These are phyloP conservation scores for Yamadazyma blattariae DNA, from an alignment of 1,139 yeast genomes.

Conservation along the genomic window DNA sequence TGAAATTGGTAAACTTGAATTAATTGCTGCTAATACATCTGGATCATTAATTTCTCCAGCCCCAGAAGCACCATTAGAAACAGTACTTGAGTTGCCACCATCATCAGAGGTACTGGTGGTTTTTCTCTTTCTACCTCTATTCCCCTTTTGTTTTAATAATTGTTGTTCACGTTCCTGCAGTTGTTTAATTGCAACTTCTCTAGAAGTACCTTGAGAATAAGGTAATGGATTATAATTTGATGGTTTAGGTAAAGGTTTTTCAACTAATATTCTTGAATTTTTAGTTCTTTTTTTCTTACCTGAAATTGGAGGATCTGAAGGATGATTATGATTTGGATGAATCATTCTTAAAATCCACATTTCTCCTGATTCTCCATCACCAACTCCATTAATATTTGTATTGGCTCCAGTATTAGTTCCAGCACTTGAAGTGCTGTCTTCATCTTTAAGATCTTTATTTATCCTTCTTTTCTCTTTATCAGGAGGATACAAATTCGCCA, in stretches of 20 bases:
- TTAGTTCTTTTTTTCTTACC: conserved; percentile 38
- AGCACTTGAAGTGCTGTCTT: conserved; percentile 16
- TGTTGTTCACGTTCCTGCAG: conserved; percentile 8
- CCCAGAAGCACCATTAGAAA: no score
- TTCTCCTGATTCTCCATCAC: conserved; percentile 24
- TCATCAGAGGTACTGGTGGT: conserved; percentile 5
- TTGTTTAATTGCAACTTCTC: conserved; percentile 8
- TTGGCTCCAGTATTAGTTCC: conserved; percentile 3
- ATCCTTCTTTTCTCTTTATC: conserved; percentile 30
- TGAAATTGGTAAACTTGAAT: conserved; percentile 10
- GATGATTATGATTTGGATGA: conserved; percentile 46
- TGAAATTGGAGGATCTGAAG: conserved; percentile 41
- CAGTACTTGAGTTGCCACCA: no score
- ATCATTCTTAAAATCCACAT: conserved; percentile 52
- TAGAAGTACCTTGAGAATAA: conserved; percentile 8
- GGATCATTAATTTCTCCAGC: no score
- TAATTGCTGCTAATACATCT: conserved; percentile 48
- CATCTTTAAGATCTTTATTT: conserved; percentile 1
- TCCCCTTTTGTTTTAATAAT: no score
- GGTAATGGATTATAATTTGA: conserved; percentile 11
- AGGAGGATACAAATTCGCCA: conserved; percentile 46
- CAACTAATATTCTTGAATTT: conserved; percentile 42
- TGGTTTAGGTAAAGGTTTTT: conserved; percentile 42
- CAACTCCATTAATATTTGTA: conserved; percentile 21
- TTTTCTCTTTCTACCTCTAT: conserved; percentile 1